These are phyloP conservation scores for Antarctomyces pellizariae DNA, from an alignment of 495 filamentous ascomycete genomes.

Conservation along the genomic window DNA sequence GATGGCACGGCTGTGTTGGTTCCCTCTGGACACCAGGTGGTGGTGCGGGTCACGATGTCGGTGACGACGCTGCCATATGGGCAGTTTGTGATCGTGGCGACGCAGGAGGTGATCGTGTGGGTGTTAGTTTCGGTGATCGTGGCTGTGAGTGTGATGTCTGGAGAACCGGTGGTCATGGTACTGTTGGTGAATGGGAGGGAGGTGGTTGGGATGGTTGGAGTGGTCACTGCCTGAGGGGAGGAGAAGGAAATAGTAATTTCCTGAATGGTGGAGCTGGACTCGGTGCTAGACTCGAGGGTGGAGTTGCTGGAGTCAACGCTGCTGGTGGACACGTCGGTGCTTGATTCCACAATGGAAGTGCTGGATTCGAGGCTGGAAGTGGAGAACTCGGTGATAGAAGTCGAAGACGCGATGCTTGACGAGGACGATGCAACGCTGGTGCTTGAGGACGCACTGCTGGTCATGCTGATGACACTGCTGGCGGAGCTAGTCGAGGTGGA, in stretches of 20 bases:
- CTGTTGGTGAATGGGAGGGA: too few species aligned
- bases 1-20: too few species aligned
- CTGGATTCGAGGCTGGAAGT: constrained; percentile 1
- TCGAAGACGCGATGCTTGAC: not conserved
- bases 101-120: too few species aligned
- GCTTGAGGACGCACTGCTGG: not conserved
- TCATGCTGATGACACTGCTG: not conserved
- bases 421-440: not conserved
- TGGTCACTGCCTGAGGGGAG: not conserved
- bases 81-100: too few species aligned
- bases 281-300: not conserved
- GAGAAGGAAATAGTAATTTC: not conserved
- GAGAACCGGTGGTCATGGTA: too few species aligned
- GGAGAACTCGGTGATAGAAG: not conserved
- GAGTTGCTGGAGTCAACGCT: not conserved
- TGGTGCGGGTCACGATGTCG: too few species aligned
- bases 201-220: constrained; percentile 1
- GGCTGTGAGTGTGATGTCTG: too few species aligned
- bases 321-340: not conserved
- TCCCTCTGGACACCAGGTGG: too few species aligned
- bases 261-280: not conserved
- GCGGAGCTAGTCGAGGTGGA: not conserved
- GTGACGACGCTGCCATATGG: too few species aligned
- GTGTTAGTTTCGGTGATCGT: too few species aligned
- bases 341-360: not conserved